phyloP scores from a whole-genome alignment of 805 yeast genomes.

The Starmerella geochares region DNA sequence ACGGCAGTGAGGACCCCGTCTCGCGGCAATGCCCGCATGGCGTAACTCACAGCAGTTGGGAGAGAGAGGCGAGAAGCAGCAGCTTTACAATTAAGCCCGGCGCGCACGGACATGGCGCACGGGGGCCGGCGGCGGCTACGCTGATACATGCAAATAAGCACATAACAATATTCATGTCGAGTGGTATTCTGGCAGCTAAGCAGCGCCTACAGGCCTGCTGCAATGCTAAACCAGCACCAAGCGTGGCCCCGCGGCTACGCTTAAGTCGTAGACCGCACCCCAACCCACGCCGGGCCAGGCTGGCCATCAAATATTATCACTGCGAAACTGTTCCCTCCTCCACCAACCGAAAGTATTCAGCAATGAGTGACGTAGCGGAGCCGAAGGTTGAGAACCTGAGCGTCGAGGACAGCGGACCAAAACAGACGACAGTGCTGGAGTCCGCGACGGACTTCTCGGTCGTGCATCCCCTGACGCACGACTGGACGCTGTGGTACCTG shows the following conservation, averaged over 20 bases:
- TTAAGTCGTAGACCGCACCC: background rate
- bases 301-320: background rate
- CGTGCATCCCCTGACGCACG: conserved; percentile 79
- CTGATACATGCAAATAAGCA: too few species aligned
- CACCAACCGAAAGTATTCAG: conserved; percentile 3
- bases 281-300: background rate
- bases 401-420: conserved; percentile 27
- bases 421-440: conserved; percentile 45
- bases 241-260: background rate
- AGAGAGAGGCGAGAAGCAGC: background rate
- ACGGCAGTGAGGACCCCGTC: too few species aligned
- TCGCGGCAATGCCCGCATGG: too few species aligned
- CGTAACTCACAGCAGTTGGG: too few species aligned
- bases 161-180: too few species aligned
- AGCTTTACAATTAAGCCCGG: too few species aligned
- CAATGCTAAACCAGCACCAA: too few species aligned
- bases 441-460: conserved; percentile 47
- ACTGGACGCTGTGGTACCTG: conserved; percentile 97
- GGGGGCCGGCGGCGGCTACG: too few species aligned
- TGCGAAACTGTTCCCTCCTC: background rate
- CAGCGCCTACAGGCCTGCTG: too few species aligned
- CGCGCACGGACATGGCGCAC: too few species aligned
- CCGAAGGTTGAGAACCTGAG: conserved; percentile 24
- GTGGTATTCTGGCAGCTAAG: too few species aligned
- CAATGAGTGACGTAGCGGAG: conserved; percentile 15